These are phyloP conservation scores for Solanum boliviense DNA, from an alignment of 257 asterid genomes.

Conservation along the genomic window DNA sequence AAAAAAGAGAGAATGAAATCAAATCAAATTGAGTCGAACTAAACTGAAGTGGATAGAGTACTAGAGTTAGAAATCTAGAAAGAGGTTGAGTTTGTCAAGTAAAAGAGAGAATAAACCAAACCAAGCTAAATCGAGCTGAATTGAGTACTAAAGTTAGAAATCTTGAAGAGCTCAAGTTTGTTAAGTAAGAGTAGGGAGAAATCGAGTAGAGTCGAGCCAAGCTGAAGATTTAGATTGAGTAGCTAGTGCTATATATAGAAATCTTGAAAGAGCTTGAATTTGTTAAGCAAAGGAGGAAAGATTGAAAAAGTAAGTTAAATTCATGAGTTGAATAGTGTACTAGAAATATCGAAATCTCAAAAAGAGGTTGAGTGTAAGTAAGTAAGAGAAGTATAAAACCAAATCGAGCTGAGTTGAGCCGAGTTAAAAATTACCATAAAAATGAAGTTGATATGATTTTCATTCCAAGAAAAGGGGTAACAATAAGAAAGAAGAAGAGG, in stretches of 20 bases:
- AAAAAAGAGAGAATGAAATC: background rate
- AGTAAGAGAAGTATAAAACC: background rate
- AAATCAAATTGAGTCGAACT: too few relatives aligned
- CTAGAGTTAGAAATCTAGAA: background rate
- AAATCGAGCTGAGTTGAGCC: background rate
- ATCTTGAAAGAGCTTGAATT: background rate
- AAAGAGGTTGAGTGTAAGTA: background rate
- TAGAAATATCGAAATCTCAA: background rate
- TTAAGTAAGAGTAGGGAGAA: background rate
- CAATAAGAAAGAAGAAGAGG: background rate
- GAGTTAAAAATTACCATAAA: background rate
- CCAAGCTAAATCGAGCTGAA: background rate
- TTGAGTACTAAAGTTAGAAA: background rate
- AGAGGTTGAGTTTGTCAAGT: background rate
- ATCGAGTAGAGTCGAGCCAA: background rate
- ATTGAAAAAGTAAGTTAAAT: background rate
- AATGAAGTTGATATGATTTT: background rate
- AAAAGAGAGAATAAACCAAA: background rate
- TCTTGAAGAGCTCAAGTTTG: background rate
- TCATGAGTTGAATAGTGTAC: rapidly evolving
- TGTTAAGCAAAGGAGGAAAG: background rate
- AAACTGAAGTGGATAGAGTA: background rate
- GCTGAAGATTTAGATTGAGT: background rate
- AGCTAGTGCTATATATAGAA: background rate
- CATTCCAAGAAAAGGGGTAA: background rate